Evolutionary conservation across 2,329 filamentous ascomycete species (phyloP), one percentile per base, ranked within the genome.

Genomic region (Exophiala bonariae): DNA sequence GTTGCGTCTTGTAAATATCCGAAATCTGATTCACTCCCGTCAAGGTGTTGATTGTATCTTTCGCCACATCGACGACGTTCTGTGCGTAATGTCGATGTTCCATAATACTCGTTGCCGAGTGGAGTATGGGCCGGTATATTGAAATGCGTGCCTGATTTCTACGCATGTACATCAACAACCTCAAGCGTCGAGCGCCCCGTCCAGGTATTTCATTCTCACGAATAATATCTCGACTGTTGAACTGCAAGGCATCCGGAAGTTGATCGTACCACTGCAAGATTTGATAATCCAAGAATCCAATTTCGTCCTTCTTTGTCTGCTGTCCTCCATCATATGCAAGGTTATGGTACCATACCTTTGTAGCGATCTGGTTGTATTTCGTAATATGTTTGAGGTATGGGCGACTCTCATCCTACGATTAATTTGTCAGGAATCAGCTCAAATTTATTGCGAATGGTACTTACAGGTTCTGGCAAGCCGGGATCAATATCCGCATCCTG

Each of bases 121-220:
- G 89, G 7, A 97, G 73, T 2, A 96, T 84, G 0, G 90, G 90
- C 0, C 89, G 87, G 65, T 95, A 91, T 20, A 96, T 87, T 64
- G 89, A 83, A 48, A 91, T 93, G 4, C 91, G 86, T 70, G 95
- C 88, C 71, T 95, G 90, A 60, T 96, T 96, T 33, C 89, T 81
- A 31, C 91, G 82, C 13, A 96, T 73, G 63, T 95, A 93, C 14
- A 93, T 85, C 65, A 93, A 83, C 37, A 96, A 85, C 50, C 87
- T 85, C 10, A 95, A 74, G 4, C 91, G 83, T 55, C 88, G 85
- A 16, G 78, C 80, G 1, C 79, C 75, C 1, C 76, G 75, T 8
- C 77, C 70, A 23, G 62, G 68, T 46, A 62, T 69, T 47, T 63
- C 65, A 9, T 71, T 69, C 13, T 77, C 59, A 62, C 82, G 70